A percentile compares a stretch with the other conserved stretches of the same genome.
Evolutionary conservation across 345 rosid genomes (phyloP).

Genomic region (Iberis pinnata): DNA sequence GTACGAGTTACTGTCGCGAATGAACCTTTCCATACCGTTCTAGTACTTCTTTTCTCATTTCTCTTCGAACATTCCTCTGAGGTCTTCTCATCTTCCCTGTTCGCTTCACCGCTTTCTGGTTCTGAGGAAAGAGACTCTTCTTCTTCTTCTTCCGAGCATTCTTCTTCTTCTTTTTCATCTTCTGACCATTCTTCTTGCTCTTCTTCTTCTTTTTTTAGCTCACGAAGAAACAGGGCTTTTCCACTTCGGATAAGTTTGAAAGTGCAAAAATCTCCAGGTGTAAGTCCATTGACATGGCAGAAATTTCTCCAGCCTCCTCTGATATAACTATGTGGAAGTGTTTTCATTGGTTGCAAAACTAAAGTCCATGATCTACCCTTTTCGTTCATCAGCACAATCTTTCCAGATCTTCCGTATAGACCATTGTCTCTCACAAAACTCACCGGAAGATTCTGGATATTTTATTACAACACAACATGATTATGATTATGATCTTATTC

Average conservation of each 20-base stretch:
- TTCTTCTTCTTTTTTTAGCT: conserved; percentile 7
- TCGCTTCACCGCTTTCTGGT: neutral
- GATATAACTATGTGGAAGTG: neutral
- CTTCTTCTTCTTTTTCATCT: conserved; percentile 2
- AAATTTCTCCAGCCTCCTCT: conserved; percentile 20
- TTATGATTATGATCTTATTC: neutral
- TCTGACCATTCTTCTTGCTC: too few relatives aligned
- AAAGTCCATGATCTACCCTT: conserved; percentile 9
- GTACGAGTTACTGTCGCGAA: conserved; percentile 10
- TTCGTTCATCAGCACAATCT: conserved; percentile 1
- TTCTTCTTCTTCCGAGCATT: neutral
- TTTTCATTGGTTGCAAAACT: neutral
- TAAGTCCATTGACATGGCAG: neutral
- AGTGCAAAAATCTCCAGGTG: neutral
- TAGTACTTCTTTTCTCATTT: neutral
- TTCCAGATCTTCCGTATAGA: neutral
- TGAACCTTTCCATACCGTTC: neutral
- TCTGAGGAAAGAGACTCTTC: conserved; percentile 6
- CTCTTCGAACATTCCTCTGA: neutral
- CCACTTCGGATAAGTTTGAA: conserved; percentile 8
- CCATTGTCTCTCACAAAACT: conserved; percentile 2
- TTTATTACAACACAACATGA: too few relatives aligned
- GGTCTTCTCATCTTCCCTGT: neutral
- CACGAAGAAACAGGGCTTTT: neutral
- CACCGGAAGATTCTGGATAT: conserved; percentile 5